Conservation (phyloP, 2,329 filamentous ascomycete genomes). For the Xylaria sp. region DNA sequence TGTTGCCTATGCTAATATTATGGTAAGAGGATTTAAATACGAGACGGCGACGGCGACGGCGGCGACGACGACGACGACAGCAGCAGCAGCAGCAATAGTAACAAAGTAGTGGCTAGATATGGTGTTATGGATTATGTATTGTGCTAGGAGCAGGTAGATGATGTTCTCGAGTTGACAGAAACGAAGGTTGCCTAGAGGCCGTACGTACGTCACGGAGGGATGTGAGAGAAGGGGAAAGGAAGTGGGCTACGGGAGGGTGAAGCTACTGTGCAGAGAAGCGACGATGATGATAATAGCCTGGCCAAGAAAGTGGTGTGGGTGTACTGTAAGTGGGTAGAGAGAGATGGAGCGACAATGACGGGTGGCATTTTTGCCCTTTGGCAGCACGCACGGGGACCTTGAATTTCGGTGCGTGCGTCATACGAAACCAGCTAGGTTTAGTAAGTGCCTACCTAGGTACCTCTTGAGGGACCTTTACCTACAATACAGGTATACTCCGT, state of each 20-base stretch:
- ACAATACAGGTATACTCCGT: not conserved
- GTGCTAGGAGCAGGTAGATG: not conserved
- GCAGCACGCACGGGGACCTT: constrained; percentile 19
- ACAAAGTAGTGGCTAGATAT: constrained; percentile 7
- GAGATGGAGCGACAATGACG: constrained; percentile 11
- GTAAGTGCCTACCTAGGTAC: not conserved
- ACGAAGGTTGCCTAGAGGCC: not conserved
- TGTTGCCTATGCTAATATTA: constrained; percentile 50
- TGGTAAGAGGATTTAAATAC: constrained; percentile 16
- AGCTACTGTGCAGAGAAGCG: constrained; percentile 24
- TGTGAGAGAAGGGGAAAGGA: not conserved
- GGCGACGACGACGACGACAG: not conserved
- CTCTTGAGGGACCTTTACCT: not conserved
- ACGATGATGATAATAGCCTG: constrained; percentile 32
- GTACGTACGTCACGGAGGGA: not conserved
- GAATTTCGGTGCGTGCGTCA: constrained; percentile 35
- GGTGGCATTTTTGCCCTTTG: constrained; percentile 26
- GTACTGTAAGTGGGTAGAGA: constrained; percentile 18
- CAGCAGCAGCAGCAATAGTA: not conserved
- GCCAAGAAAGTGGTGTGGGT: constrained; percentile 22
- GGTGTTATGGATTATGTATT: constrained; percentile 4
- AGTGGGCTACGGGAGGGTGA: constrained; percentile 16
- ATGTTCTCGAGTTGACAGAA: not conserved
- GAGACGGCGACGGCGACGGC: constrained; percentile 2
- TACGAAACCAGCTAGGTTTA: constrained; percentile 9